Evolutionary conservation across 148 eudicot species (phyloP).

Genomic region (Agrostemma githago): DNA sequence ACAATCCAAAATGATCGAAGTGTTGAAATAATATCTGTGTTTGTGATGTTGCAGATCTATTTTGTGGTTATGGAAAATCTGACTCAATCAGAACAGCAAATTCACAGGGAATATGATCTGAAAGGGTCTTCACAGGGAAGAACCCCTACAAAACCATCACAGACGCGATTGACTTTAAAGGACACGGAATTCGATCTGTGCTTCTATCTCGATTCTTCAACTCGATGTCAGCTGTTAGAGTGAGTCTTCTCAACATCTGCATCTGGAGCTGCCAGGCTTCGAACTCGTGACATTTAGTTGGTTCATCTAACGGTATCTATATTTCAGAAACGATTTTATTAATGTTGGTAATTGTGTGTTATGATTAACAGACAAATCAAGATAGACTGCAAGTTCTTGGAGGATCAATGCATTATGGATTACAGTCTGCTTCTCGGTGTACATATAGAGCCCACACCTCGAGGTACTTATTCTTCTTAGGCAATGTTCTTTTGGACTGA

Average conservation of each 20-base stretch:
- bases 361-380: conserved; percentile 34
- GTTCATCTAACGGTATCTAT: no score
- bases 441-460: conserved; percentile 22
- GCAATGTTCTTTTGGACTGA: no score
- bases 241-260: conserved; percentile 18
- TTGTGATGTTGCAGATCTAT: conserved; percentile 28
- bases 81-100: conserved; percentile 27
- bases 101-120: conserved; percentile 40
- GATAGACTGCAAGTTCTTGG: conserved; percentile 37
- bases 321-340: no score
- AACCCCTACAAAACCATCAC: conserved; percentile 25
- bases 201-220: conserved; percentile 28
- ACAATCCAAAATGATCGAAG: not conserved
- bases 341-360: not conserved
- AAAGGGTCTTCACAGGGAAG: conserved; percentile 48
- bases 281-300: no score
- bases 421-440: conserved; percentile 41
- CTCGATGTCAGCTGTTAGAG: conserved; percentile 30
- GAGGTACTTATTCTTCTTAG: conserved; percentile 20
- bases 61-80: conserved; percentile 46
- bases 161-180: conserved; percentile 25
- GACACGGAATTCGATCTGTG: conserved; percentile 41
- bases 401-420: conserved; percentile 37
- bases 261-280: not conserved
- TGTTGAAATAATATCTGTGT: not conserved